phyloP scores from a whole-genome alignment of 2,329 filamentous ascomycete species.

The Scedosporium apiospermum region DNA sequence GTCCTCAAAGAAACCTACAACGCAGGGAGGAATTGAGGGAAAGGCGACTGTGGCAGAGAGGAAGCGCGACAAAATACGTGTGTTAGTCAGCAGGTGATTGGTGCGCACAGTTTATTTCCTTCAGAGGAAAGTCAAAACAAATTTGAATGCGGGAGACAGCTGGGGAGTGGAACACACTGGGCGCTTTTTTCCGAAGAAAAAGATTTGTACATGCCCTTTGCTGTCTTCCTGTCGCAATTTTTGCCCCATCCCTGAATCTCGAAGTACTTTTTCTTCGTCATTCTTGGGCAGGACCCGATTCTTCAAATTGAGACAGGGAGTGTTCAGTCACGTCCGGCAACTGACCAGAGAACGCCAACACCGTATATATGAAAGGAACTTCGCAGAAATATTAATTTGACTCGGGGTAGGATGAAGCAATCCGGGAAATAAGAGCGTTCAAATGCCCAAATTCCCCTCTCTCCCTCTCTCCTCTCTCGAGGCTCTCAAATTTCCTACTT shows the following conservation, averaged over 20 bases:
- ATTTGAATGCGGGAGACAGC: not conserved
- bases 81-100: not conserved
- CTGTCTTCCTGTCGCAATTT: not conserved
- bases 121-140: not conserved
- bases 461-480: too few species aligned
- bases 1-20: too few species aligned
- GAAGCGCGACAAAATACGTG: conserved; percentile 9
- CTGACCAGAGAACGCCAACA: too few species aligned
- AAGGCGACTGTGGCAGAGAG: not conserved
- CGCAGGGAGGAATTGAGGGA: not conserved
- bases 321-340: too few species aligned
- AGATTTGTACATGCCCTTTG: not conserved
- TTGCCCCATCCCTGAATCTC: not conserved
- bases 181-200: not conserved
- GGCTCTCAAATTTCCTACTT: too few species aligned
- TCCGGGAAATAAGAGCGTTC: too few species aligned
- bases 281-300: not conserved
- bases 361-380: too few species aligned
- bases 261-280: not conserved
- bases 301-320: too few species aligned
- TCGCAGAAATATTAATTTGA: too few species aligned
- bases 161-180: too few species aligned
- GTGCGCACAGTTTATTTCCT: not conserved
- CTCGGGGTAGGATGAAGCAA: too few species aligned
- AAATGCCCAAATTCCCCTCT: too few species aligned